Evolutionary conservation across 2,329 filamentous ascomycete genomes (phyloP).

Genomic region (Huntiella omanensis): DNA sequence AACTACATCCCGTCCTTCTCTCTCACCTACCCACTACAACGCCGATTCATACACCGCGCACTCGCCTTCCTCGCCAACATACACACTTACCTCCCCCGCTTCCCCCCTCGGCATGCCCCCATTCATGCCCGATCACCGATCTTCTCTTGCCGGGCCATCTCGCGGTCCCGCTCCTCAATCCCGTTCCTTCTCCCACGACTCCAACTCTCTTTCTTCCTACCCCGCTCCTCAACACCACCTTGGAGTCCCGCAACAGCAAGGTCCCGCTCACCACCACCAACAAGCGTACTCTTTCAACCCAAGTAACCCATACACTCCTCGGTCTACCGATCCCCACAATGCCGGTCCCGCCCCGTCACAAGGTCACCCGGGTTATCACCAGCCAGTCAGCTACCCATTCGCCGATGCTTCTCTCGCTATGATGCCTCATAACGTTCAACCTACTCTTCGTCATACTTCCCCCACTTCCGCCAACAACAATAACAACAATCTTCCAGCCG

Average conservation of each 20-base stretch:
- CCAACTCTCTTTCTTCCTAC: constrained; percentile 1
- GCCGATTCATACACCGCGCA: constrained; percentile 5
- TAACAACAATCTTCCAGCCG: background rate
- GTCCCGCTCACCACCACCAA: no score
- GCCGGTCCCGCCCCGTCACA: no score
- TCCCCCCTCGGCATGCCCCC: constrained; percentile 6
- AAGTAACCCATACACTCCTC: no score
- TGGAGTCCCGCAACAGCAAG: background rate
- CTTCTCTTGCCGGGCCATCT: background rate
- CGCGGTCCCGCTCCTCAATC: background rate
- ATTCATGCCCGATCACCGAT: background rate
- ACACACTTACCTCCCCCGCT: constrained; percentile 7
- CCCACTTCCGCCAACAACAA: constrained; percentile 1
- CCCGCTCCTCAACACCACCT: constrained; percentile 3
- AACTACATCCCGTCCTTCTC: constrained; percentile 7
- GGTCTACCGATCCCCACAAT: no score
- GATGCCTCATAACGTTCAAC: no score
- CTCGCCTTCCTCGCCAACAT: constrained; percentile 8
- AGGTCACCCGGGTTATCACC: no score
- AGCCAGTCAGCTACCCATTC: no score
- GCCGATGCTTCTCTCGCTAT: no score
- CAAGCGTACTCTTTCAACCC: no score
- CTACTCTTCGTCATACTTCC: background rate
- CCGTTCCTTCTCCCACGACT: constrained; percentile 9
- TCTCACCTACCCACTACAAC: constrained; percentile 9